phyloP scores from a whole-genome alignment of 768 basidiomycete genomes.

The Leccinum olivaceopallidum region DNA sequence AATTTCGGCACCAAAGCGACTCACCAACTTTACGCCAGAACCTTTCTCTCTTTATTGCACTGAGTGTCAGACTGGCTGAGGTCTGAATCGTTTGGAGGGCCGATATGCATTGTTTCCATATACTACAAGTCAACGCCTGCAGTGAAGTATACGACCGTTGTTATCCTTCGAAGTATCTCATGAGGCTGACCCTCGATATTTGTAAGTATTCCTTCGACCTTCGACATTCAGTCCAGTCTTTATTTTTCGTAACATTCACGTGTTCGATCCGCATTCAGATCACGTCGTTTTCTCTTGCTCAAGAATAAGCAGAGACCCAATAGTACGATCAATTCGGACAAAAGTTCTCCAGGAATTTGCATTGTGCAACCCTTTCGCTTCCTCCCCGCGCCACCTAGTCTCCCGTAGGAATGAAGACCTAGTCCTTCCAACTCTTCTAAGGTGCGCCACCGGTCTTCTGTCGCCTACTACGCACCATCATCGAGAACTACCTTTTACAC shows the following conservation, averaged over 20 bases:
- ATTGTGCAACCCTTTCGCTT: constrained; percentile 35
- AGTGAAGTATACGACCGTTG: no score
- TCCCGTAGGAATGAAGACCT: not conserved
- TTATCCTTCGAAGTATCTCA: no score
- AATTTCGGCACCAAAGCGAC: no score
- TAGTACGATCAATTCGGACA: constrained; percentile 81
- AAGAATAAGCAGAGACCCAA: constrained; percentile 52
- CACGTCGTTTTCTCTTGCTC: constrained; percentile 2
- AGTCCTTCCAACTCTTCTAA: no score
- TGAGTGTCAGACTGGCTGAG: no score
- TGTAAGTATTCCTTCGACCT: constrained; percentile 30
- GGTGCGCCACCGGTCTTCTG: constrained; percentile 22
- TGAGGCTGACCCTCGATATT: constrained; percentile 32
- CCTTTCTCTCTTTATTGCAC: no score
- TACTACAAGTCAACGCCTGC: no score
- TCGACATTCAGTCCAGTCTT: constrained; percentile 10
- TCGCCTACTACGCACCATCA: constrained; percentile 25
- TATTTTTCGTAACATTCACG: not conserved
- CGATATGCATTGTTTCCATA: no score
- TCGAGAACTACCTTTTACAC: constrained; percentile 62
- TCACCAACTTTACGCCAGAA: no score
- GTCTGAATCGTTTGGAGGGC: no score
- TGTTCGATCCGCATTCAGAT: constrained; percentile 2
- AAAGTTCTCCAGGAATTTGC: constrained; percentile 69
- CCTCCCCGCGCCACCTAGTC: constrained; percentile 75